Percentiles rank a stretch among this genome's conserved stretches.
These are phyloP conservation scores for Zasmidium citrigriseum DNA, from an alignment of 2,329 filamentous ascomycete genomes.

Conservation along the genomic window DNA sequence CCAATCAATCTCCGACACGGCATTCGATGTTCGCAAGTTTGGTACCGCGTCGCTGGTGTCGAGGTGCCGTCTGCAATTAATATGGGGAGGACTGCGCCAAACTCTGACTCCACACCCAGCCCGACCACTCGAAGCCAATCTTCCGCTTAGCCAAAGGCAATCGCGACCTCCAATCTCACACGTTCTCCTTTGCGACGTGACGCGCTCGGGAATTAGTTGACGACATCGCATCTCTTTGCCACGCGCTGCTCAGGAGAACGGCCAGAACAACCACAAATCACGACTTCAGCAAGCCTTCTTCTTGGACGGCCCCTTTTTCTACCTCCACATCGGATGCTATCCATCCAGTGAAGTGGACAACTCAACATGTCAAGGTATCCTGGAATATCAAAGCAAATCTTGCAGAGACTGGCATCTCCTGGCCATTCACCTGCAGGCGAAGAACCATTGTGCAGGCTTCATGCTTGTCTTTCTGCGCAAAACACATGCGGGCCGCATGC, in stretches of 20 bases:
- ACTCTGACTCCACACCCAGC: not conserved
- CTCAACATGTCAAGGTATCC: not conserved
- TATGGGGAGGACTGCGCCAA: not conserved
- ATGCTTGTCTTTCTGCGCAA: not conserved
- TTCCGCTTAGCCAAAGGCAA: not conserved
- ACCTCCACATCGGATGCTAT: not conserved
- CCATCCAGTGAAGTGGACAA: not conserved
- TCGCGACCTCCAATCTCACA: not conserved
- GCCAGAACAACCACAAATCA: not conserved
- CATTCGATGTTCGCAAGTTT: not conserved
- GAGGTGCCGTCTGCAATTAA: not conserved
- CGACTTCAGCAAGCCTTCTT: not conserved
- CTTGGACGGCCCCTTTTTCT: not conserved
- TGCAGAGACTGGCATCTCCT: not conserved
- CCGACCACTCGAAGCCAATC: not conserved
- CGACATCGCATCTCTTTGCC: not conserved
- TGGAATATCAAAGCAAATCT: not conserved
- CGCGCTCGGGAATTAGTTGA: not conserved
- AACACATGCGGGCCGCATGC: not conserved
- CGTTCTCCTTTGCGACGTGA: not conserved
- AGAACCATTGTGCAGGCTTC: not conserved
- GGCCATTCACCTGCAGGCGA: not conserved
- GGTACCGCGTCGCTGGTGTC: not conserved
- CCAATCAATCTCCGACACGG: not conserved
- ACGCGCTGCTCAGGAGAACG: not conserved